Evolutionary conservation across 1,284 basidiomycete genomes (phyloP), one percentile per base, ranked within the genome.

Genomic region (Ustilago trichophora): DNA sequence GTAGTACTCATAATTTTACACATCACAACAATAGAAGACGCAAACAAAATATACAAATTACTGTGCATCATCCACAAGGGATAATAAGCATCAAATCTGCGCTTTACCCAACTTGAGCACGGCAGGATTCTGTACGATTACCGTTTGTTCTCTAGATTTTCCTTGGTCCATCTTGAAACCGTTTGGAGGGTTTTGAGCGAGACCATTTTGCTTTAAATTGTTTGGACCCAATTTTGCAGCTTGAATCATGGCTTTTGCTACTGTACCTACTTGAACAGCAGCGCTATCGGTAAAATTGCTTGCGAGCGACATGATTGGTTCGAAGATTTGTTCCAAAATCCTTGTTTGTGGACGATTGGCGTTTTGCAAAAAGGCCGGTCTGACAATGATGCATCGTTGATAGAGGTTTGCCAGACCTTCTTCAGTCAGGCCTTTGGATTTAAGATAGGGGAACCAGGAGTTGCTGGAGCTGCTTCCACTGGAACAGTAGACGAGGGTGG

Each of bases 351-450:
- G 42, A 7, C 82, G 49, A 15, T 80, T 62, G 3, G 79, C 73
- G 12, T 78, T 73, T 8, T 80, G 82, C 5, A 91, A 81, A 21
- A 85, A 66, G 0, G 80, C 87, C 0, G 91, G 90, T 15, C 87
- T 84, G 80, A 90, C 87, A 41, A 90, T 78, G 63, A 91, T 86
- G 0, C 87, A 87, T 40, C 90, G 88, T 10, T 82, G 75, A 77
- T 90, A 92, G 9, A 91, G 78, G 3, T 77, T 80, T 0, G 89
- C 87, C 10, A 92, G 83, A 0, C 82, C 88, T 45, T 86, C 83
- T 78, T 92, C 91, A 0, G 91, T 91, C 32, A 88, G 80, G 11
- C 89, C 90, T 80, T 91, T 91, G 74, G 86, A 87, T n/a, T 43
- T 41, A 18, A 37, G 32, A 36, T 65, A 57, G 9, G 60, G 48